These are phyloP conservation scores for Euphorbia peplus DNA, from an alignment of 345 rosid genomes.

Conservation along the genomic window DNA sequence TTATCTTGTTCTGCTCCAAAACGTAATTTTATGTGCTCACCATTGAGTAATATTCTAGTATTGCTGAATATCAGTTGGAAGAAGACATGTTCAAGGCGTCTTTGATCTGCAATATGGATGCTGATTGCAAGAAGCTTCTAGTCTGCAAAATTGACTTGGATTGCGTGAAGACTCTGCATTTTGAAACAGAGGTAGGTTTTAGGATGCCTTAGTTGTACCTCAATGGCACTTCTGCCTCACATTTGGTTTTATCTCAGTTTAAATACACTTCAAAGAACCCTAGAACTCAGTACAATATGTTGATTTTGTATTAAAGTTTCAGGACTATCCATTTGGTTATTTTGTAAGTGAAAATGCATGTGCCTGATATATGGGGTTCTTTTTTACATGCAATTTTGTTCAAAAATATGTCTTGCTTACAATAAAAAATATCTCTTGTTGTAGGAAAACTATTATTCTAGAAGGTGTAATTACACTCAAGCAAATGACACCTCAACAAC, in stretches of 20 bases:
- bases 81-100: slow-evolving; percentile 84
- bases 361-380: neutral
- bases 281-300: neutral
- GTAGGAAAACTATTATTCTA: slow-evolving; percentile 53
- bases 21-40: neutral
- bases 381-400: neutral
- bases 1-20: neutral
- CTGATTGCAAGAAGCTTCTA: slow-evolving; percentile 74
- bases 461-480: slow-evolving; percentile 32
- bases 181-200: slow-evolving; percentile 75
- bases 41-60: neutral
- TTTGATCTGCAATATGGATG: slow-evolving; percentile 78
- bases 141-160: slow-evolving; percentile 88
- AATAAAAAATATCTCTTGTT: slow-evolving; percentile 11
- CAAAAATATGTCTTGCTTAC: neutral
- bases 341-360: neutral
- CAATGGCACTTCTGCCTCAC: neutral
- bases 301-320: neutral
- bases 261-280: neutral
- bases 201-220: slow-evolving; percentile 1
- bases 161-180: slow-evolving; percentile 79
- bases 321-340: neutral
- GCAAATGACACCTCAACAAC: slow-evolving; percentile 44
- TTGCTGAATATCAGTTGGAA: slow-evolving; percentile 55
- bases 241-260: neutral